Base-by-base conservation (phyloP, 2,329 filamentous ascomycete genomes). In the Apiospora phragmitis region DNA sequence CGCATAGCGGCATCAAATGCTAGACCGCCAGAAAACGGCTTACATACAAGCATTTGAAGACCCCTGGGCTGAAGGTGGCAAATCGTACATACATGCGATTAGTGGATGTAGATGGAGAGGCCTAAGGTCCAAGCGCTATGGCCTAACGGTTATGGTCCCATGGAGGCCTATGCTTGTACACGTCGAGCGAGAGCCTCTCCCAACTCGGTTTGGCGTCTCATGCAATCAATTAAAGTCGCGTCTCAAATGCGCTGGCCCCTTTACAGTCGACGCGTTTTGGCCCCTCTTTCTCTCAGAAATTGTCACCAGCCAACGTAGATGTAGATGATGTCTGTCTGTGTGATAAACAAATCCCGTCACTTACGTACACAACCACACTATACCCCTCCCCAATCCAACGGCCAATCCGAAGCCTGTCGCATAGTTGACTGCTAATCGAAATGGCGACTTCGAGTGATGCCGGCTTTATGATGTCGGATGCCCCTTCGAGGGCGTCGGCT, bases 391-490 rank as follows among this genome's bases (percentile, higher is more conserved):
- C 21, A 49, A 24, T 11, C 2, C 35, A 62, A 62, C 55, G 55
- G 55, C 32, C 18, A n/a, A 14, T 38, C 9, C 32, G 55, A 62
- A 62, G 55, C 32, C 55, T 11, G 55, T 62, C 32, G 55, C 55
- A 38, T n/a, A 38, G 3, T 62, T 62, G 32, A 62, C 55, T 38
- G 55, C 32, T 62, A 14, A 38, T 62, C 55, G n/a, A 69, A 76
- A 87, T 88, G 85, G 84, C 85, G 76, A 80, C 86, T 71, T 85
- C 87, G 71, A 89, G 87, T 83, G 88, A 90, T 73, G 81, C 83
- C 78, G 87, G 86, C 74, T 84, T 85, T 76, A 80, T 85, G 76
- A 89, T 89, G 86, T 90, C 88, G 72, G 88, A 90, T 75, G 85
- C 82, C 70, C 81, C 83, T 67, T 85, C 83, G 62, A 80, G 83